Base-by-base conservation (phyloP, 202 grass and related monocot species). In the Panicum virgatum region DNA sequence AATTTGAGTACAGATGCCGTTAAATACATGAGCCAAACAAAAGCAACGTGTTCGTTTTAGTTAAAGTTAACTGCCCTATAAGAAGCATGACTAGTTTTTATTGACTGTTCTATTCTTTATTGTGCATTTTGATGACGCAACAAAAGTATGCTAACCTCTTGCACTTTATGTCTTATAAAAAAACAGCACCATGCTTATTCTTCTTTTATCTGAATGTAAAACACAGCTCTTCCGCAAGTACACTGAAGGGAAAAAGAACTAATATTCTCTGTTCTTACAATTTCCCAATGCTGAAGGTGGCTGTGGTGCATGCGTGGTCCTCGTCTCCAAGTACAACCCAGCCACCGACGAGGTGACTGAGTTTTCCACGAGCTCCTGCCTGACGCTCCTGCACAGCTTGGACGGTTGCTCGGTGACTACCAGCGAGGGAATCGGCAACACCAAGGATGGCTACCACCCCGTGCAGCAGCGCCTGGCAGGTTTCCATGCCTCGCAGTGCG, bases 251-350 rank as follows among this genome's bases (percentile, higher is more conserved):
- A 36, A 60, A 70, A 5, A 47, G 43, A 45, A 6, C 66, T 59
- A 27, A 27, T 13, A 11, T 59, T 26, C 22, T 5, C 1, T 27
- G 26, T 4, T 70, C 25, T 65, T 46, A 26, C 14, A 29, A 48
- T 70, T 50, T 72, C 69, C 10, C 26, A 51, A 12, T 71, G 76
- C 37, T 83, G 47, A 36, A 97, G 89, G 91, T 65, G 91, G 94
- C 15, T 97, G 94, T 48, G 94, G 91, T 61, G 94, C 91, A n/a
- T 94, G 94, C 44, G 94, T 94, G 50, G 85, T 97, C 27, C 86
- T 91, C n/a, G 34, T 93, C 73, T 86, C 88, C 11, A 91, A 77
- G 19, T 93, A 91, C n/a, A 26, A 89, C 65, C 94, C 91, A 6
- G n/a, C 14, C 1, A 89, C 59, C 5, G 79, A 89, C 10, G 56